Base-by-base conservation (phyloP, 371 early-diverging fungal genomes). In the Mortierella sp. region DNA sequence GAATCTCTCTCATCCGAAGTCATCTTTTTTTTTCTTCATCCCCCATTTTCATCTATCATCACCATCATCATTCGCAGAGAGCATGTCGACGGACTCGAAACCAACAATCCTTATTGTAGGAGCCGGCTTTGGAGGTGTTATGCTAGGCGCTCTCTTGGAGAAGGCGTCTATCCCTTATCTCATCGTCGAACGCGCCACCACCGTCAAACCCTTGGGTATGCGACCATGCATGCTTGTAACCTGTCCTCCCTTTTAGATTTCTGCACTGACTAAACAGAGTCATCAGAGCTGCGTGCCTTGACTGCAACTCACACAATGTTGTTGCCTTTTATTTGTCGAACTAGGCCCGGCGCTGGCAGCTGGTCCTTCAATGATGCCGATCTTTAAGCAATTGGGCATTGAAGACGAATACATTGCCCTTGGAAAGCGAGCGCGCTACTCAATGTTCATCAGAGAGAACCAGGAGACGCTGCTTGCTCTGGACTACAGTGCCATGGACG, bases 101-200 rank as follows among this genome's bases (percentile, higher is more conserved):
- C 48, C 48, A n/a, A 48, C 24, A n/a, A 8, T 48, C 10, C n/a
- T 48, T 48, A 48, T 48, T n/a, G 48, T 48, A 7, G 70, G 70
- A 24, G 70, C 61, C 13, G 61, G 70, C 7, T 43, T 70, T 14
- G 58, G 58, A 16, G 70, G 70, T 22, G 29, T 69, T n/a, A 26
- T 53, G 29, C 29, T 58, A 19, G 70, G 44, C 13, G 43, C 53
- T 8, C 70, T 58, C 11, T 22, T 58, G 14, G 53, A 69, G 22
- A 37, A 43, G 41, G 53, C 53, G 2, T n/a, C 43, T 19, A 69
- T 69, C 29, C 70, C 70, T 26, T 69, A 53, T 41, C 10, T 29
- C 9, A 58, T 58, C 8, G 53, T 69, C 10, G 70, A 69, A n/a
- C 53, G 43, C 19, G 55, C 70, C 2, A 52, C 26, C 19, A 55